Evolutionary conservation across 768 basidiomycete genomes (phyloP).

Genomic region (Panellus pusillus): DNA sequence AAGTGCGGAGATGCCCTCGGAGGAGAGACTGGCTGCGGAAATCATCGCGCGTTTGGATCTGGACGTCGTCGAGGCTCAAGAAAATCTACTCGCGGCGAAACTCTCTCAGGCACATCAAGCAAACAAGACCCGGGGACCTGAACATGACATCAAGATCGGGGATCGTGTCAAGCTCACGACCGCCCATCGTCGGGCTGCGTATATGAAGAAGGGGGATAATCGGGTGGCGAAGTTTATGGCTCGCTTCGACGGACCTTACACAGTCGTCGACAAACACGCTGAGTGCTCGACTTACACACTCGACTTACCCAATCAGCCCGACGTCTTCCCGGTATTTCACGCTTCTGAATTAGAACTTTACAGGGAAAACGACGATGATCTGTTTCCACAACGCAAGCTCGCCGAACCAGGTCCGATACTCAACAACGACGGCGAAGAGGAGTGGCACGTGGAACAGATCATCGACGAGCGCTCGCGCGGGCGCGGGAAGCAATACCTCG

Average conservation of each 20-base stretch:
- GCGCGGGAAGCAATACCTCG: neutral
- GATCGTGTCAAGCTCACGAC: slow-evolving; percentile 32
- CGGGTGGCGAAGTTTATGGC: slow-evolving; percentile 40
- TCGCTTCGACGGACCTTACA: slow-evolving; percentile 30
- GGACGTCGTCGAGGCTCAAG: slow-evolving; percentile 26
- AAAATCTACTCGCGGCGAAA: slow-evolving; percentile 28
- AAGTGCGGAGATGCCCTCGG: neutral
- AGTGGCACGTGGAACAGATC: slow-evolving; percentile 28
- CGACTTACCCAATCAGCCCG: slow-evolving; percentile 19
- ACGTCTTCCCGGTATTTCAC: slow-evolving; percentile 35
- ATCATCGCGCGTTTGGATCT: slow-evolving; percentile 5
- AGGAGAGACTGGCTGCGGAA: slow-evolving; percentile 15
- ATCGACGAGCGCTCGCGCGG: slow-evolving; percentile 22
- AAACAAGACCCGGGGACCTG: slow-evolving; percentile 19
- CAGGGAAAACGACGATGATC: slow-evolving; percentile 25
- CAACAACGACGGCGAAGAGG: slow-evolving; percentile 22
- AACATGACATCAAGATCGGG: slow-evolving; percentile 23
- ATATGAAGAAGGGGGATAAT: slow-evolving; percentile 22
- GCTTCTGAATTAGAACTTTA: slow-evolving; percentile 27
- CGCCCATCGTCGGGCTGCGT: slow-evolving; percentile 26
- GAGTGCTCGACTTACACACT: slow-evolving; percentile 25
- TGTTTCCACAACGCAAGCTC: slow-evolving; percentile 29
- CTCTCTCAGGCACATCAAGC: slow-evolving; percentile 23
- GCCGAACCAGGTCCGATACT: slow-evolving; percentile 23
- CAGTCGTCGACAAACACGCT: slow-evolving; percentile 15